Evolutionary conservation across 2,329 filamentous ascomycete species (phyloP), one percentile per base, ranked within the genome.

Genomic region (Leptographium wingfieldii): DNA sequence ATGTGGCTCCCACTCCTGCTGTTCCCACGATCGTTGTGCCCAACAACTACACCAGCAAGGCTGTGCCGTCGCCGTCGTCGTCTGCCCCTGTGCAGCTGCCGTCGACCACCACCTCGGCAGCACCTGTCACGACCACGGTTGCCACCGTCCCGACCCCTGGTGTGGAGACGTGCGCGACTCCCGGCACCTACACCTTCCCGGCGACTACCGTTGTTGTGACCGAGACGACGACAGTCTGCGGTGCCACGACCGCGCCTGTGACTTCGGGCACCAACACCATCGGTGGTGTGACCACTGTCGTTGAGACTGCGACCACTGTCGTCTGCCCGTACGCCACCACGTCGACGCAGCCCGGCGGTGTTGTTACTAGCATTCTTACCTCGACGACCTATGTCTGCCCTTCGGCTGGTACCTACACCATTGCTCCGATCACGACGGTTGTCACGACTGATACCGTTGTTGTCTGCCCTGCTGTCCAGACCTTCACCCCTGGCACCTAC

Each of bases 131-230:
- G 54, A 55, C 66, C 48, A 64, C 67, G 31, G 58, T 67, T 54
- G 61, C 65, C 35, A 62, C 62, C 11, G 73, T 82, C 55, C 80
- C 80, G 53, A 83, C 80, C 27, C 78, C 79, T 25, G 70, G 77
- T 65, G 70, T 76, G 57, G 73, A 78, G 73, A 74, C 74, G 57
- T 86, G 79, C 78, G 74, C 82, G 59, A 85, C 83, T 54, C 82
- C 87, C 38, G 87, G 87, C 72, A 81, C 80, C 63, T 91, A 90
- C 77, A 90, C 87, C 66, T 83, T 89, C 78, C 84, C 85, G 66
- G 85, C 86, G 62, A 87, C 80, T 66, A 92, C 87, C 63, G 69
- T 88, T 65, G 85, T 82, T 63, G 74, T 91, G 65, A 84, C 78
- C 63, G 76, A 83, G 71, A 80, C 81, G 62, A 87, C 84, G 66